Conservation (phyloP, 306 rosid species). For the Cercis canadensis region DNA sequence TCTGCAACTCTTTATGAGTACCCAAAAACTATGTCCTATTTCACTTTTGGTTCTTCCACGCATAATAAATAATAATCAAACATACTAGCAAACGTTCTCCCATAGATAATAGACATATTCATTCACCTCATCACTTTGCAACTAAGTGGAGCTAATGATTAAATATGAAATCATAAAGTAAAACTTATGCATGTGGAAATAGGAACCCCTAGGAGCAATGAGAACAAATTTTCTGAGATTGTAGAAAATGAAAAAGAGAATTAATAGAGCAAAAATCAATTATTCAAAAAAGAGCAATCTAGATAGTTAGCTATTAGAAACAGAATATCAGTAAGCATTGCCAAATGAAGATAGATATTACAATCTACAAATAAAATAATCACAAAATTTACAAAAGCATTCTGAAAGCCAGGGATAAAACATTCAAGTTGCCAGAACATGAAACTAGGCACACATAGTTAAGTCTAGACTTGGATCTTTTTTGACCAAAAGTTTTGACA, state of each 20-base stretch:
- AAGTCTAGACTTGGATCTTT: not conserved
- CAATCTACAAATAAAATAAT: not conserved
- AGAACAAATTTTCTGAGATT: not conserved
- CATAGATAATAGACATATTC: no score
- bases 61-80: not conserved
- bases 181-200: no score
- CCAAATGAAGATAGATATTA: not conserved
- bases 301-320: not conserved
- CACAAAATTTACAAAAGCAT: not conserved
- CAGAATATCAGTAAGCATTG: not conserved
- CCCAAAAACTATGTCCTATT: not conserved
- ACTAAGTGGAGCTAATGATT: no score
- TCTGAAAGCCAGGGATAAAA: conserved; percentile 26
- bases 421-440: not conserved
- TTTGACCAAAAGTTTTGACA: not conserved
- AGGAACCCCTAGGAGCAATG: not conserved
- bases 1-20: not conserved
- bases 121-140: no score
- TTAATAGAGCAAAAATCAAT: not conserved
- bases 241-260: not conserved
- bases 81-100: not conserved
- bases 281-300: not conserved
- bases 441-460: not conserved
- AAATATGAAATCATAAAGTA: no score
- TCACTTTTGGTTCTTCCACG: not conserved